Evolutionary conservation across 805 yeast genomes (phyloP).

Genomic region (Jamesozyma piceae): DNA sequence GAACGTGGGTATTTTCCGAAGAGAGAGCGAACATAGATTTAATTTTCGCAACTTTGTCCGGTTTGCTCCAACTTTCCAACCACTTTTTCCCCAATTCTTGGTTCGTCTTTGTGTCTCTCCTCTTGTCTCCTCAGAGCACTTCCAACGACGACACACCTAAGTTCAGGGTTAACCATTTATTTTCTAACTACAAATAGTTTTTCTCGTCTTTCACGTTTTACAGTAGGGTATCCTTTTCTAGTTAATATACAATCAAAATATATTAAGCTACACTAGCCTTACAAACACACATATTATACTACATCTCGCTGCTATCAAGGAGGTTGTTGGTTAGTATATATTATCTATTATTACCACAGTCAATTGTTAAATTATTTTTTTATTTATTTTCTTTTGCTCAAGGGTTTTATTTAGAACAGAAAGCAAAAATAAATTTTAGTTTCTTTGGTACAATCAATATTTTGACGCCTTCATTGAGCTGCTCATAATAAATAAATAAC

Average conservation of each 20-base stretch:
- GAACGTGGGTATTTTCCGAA: neutral
- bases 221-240: conserved; percentile 1
- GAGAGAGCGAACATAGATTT: conserved; percentile 7
- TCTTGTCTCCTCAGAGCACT: neutral
- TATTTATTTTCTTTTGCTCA: neutral
- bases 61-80: conserved; percentile 1
- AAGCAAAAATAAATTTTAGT: neutral
- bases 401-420: neutral
- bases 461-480: conserved; percentile 28
- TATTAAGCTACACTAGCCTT: neutral
- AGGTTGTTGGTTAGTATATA: neutral
- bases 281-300: neutral
- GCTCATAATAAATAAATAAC: conserved; percentile 13
- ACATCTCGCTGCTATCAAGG: neutral
- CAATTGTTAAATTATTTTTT: neutral
- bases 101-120: neutral
- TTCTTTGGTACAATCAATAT: neutral
- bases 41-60: conserved; percentile 5
- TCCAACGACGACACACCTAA: conserved; percentile 1
- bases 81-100: conserved; percentile 6
- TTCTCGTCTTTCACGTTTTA: neutral
- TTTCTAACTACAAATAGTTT: too few species aligned
- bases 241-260: neutral
- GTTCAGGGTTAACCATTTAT: conserved; percentile 1
- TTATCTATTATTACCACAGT: neutral